phyloP scores from a whole-genome alignment of 441 rosid genomes.

The Oxalis stricta region DNA sequence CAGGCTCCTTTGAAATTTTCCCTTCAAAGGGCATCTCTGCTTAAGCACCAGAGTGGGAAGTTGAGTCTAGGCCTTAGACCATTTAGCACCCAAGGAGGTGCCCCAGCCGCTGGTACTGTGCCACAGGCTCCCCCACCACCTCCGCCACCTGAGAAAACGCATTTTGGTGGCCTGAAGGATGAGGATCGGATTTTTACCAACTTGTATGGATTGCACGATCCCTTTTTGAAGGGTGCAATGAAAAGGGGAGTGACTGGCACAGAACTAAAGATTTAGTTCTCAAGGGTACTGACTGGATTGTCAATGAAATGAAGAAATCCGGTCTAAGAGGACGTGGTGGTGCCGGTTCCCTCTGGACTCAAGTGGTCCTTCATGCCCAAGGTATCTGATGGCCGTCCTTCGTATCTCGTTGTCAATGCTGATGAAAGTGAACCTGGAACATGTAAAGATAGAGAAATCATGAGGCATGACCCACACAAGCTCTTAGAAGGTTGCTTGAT shows the following conservation, averaged over 20 bases:
- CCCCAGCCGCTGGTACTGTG: constrained; percentile 37
- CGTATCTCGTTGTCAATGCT: constrained; percentile 92
- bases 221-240: constrained; percentile 92
- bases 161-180: constrained; percentile 90
- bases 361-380: constrained; percentile 99
- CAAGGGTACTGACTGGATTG: constrained; percentile 98
- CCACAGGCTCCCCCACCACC: constrained; percentile 78
- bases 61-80: constrained; percentile 39
- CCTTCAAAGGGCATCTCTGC: constrained; percentile 41
- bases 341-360: constrained; percentile 97
- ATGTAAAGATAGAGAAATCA: constrained; percentile 95
- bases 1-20: constrained; percentile 75
- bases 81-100: constrained; percentile 70
- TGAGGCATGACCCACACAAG: constrained; percentile 98
- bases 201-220: constrained; percentile 81
- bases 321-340: constrained; percentile 99
- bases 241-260: constrained; percentile 93
- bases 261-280: constrained; percentile 93
- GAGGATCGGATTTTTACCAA: constrained; percentile 94
- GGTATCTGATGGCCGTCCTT: constrained; percentile 95
- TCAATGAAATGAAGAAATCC: constrained; percentile 82
- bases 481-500: constrained; percentile 93
- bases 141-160: constrained; percentile 96
- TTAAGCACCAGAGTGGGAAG: constrained; percentile 31
- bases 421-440: constrained; percentile 99